Evolutionary conservation across 2,329 filamentous ascomycete species (phyloP).

Genomic region (Pestalotiopsis sp.): DNA sequence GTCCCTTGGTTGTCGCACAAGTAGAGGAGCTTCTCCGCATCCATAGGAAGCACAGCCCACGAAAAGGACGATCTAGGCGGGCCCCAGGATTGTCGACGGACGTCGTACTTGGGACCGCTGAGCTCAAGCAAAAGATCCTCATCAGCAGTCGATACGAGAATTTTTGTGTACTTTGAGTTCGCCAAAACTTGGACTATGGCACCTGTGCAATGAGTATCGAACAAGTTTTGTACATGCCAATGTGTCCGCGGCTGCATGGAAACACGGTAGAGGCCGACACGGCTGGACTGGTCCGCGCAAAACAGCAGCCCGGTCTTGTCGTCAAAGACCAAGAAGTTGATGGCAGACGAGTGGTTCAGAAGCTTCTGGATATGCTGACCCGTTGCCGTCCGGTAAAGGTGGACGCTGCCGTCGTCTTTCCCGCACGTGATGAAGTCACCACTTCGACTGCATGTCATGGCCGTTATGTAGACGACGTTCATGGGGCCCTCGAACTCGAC

Average conservation of each 20-base stretch:
- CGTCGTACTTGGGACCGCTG: not conserved
- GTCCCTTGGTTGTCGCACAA: not conserved
- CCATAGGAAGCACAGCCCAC: not conserved
- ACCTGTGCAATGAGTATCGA: not conserved
- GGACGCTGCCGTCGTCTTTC: slow-evolving; percentile 4
- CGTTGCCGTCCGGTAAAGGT: not conserved
- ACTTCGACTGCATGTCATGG: not conserved
- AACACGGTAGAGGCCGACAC: not conserved
- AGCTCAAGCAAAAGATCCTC: not conserved
- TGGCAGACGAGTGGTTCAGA: not conserved
- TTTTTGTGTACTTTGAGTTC: not conserved
- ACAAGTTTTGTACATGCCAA: not conserved
- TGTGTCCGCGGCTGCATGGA: not conserved
- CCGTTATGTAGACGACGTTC: not conserved
- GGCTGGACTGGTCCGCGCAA: not conserved
- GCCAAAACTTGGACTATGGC: not conserved
- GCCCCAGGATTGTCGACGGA: not conserved
- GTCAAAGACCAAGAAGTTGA: not conserved
- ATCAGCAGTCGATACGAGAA: not conserved
- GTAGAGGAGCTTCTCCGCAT: not conserved
- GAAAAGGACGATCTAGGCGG: not conserved
- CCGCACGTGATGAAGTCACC: not conserved
- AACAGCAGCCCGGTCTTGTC: not conserved
- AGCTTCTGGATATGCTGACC: not conserved
- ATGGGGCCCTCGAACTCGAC: not conserved